Base-by-base conservation (phyloP, 164 flowering plant genomes). In the Piper betle region DNA sequence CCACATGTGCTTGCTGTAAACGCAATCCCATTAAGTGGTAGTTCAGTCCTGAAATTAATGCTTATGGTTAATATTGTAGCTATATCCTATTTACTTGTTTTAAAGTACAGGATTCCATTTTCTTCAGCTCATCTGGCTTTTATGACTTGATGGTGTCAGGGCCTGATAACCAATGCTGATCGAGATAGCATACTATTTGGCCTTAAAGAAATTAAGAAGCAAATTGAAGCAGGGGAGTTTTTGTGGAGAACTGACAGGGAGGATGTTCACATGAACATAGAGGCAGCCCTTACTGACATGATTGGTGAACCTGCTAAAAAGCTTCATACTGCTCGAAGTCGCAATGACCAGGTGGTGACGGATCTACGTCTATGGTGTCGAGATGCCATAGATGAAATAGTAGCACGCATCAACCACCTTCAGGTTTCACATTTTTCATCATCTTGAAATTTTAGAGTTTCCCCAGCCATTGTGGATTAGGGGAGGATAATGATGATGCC, bases 221-320 rank as follows among this genome's bases (percentile, higher is more conserved):
- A 64, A 7, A 91, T 94, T 66, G 94, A 87, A 64, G 77, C 67
- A 8, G 96, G 94, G 17, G 78, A 88, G 66, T 94, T 94, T 69
- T 72, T 64, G 10, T 94, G 99, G 97, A 83, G 96, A 70, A 73
- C 84, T 18, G 99, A 94, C 52, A 79, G 99, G 65, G 99, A 94
- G 73, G 99, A 94, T 71, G 97, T 94, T 67, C 97, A 94, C 72
- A 94, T 91, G 99, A 94, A 94, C 77, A 94, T 94, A 65, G 99
- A 94, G 78, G 99, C 96, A 19, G 87, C 96, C 3, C 91, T 94
- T 37, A 88, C 92, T 33, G 97, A 88, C 67, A 39, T 91, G 76
- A 84, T 88, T 64, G 99, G 99, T 7, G 99, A 94, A 59, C 96
- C 99, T 60, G 99, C 99, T 3, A 94, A 91, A 78, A 94, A 91